Evolutionary conservation across 371 early-diverging fungal species (phyloP).

Genomic region (Syncephalastrum racemosum): DNA sequence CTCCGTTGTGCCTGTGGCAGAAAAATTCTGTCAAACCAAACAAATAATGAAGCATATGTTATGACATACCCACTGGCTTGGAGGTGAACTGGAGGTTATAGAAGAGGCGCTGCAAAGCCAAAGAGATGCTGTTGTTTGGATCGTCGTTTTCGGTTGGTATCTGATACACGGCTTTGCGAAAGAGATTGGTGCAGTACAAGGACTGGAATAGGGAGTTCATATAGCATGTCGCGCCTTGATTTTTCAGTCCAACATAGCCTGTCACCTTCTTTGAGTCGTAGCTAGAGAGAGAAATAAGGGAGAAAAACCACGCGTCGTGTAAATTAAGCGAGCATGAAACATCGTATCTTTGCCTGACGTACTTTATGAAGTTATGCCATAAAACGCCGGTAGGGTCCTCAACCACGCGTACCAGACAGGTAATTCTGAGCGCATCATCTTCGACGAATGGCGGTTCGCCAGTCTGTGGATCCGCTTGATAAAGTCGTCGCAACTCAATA

Average conservation of each 20-base stretch:
- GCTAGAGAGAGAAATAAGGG: constrained; percentile 32
- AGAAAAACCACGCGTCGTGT: neutral
- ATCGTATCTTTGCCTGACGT: constrained; percentile 15
- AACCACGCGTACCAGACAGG: constrained; percentile 56
- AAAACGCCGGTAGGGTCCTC: constrained; percentile 90
- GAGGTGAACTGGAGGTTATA: constrained; percentile 80
- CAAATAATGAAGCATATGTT: neutral
- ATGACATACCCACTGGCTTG: constrained; percentile 59
- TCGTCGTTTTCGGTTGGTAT: constrained; percentile 92
- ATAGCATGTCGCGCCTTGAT: constrained; percentile 99
- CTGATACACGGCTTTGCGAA: constrained; percentile 86
- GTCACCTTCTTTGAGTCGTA: constrained; percentile 88
- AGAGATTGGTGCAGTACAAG: constrained; percentile 93
- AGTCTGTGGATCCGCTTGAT: constrained; percentile 11
- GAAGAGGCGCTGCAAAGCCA: constrained; percentile 94
- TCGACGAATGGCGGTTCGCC: constrained; percentile 16
- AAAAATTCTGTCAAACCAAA: constrained; percentile 3
- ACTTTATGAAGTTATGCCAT: constrained; percentile 92
- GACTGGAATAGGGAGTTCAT: constrained; percentile 99
- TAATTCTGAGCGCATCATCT: constrained; percentile 14
- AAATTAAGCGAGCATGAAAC: neutral
- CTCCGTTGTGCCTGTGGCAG: constrained; percentile 75
- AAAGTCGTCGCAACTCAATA: constrained; percentile 39
- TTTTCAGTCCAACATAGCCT: constrained; percentile 93
- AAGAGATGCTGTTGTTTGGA: constrained; percentile 79